These are phyloP conservation scores for Euphrasia arctica DNA, from an alignment of 305 asterid species.

Conservation along the genomic window DNA sequence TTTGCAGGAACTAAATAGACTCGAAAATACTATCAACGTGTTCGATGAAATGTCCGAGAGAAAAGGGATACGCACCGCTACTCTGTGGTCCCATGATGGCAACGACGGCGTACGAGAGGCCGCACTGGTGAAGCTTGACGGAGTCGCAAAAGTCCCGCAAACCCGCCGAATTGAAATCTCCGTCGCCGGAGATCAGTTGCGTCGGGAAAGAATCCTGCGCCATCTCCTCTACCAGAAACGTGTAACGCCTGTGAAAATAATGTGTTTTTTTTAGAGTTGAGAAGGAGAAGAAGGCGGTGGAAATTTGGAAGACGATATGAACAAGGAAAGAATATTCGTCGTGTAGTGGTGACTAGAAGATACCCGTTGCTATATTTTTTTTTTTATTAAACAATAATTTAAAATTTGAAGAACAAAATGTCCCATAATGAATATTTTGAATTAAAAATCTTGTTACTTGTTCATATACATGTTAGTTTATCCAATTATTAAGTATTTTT, in stretches of 20 bases:
- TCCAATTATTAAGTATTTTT: too few relatives aligned
- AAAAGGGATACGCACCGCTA: constrained; percentile 40
- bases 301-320: constrained; percentile 12
- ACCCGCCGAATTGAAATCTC: constrained; percentile 48
- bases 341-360: background rate
- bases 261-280: background rate
- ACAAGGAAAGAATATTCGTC: constrained; percentile 22
- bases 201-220: constrained; percentile 39
- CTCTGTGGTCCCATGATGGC: constrained; percentile 74
- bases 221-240: constrained; percentile 18
- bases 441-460: too few relatives aligned
- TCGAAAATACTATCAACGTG: background rate
- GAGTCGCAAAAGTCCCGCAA: constrained; percentile 39
- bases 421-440: too few relatives aligned
- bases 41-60: background rate
- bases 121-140: constrained; percentile 40
- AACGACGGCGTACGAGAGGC: constrained; percentile 61
- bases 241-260: background rate
- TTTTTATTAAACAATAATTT: too few relatives aligned
- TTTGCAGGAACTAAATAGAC: background rate
- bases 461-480: too few relatives aligned
- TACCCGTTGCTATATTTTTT: constrained; percentile 7
- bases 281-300: constrained; percentile 22
- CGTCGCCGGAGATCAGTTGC: constrained; percentile 47
- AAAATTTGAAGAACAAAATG: too few relatives aligned